Evolutionary conservation across 805 yeast species (phyloP).

Genomic region (Wickerhamomyces alni): DNA sequence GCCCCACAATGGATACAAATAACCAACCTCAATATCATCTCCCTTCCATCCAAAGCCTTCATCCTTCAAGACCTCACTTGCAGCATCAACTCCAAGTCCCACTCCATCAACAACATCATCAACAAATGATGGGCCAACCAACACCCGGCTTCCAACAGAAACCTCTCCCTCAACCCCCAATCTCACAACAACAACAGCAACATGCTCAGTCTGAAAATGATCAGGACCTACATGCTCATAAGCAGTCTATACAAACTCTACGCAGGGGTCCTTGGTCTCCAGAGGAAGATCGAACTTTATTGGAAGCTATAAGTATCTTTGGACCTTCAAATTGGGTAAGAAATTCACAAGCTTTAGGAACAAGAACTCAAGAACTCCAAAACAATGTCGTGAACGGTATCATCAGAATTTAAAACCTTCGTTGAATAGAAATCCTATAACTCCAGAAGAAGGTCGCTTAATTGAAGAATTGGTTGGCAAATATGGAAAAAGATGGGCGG

Average conservation of each 20-base stretch:
- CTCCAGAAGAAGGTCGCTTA: conserved; percentile 75
- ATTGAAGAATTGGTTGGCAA: conserved; percentile 74
- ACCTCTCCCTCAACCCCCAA: conserved; percentile 8
- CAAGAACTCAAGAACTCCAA: conserved; percentile 85
- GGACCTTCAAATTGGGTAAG: conserved; percentile 90
- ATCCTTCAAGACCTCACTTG: not conserved
- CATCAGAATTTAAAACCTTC: conserved; percentile 88
- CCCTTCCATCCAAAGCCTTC: not conserved
- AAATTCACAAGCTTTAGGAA: conserved; percentile 63
- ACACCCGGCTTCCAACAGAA: conserved; percentile 5
- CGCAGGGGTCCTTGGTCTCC: conserved; percentile 89
- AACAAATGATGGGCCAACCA: conserved; percentile 2
- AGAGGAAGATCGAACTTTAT: conserved; percentile 67
- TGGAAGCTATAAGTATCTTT: conserved; percentile 60
- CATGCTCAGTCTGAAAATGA: not conserved
- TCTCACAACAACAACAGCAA: conserved; percentile 7
- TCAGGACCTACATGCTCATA: conserved; percentile 1
- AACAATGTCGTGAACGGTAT: conserved; percentile 87
- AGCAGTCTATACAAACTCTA: conserved; percentile 8
- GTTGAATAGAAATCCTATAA: conserved; percentile 74
- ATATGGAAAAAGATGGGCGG: conserved; percentile 92
- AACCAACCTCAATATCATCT: not conserved
- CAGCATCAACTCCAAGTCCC: not conserved
- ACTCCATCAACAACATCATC: conserved; percentile 10
- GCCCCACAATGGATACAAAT: not conserved